Conservation (phyloP, 805 yeast genomes). For the Wickerhamomyces mucosus region DNA sequence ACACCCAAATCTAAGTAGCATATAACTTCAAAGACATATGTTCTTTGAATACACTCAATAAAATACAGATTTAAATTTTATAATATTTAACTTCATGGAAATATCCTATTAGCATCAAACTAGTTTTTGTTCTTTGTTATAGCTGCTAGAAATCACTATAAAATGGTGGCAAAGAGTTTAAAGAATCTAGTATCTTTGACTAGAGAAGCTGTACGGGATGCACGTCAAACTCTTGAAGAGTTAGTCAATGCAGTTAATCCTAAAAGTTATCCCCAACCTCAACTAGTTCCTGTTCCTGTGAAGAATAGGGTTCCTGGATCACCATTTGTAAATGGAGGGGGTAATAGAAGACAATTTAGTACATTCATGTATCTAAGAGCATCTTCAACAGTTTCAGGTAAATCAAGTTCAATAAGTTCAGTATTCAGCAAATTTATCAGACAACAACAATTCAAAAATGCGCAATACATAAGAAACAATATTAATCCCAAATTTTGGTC, state of each 20-base stretch:
- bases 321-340: slow-evolving; percentile 7
- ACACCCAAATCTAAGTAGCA: no score
- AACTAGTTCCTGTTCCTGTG: slow-evolving; percentile 32
- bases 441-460: not conserved
- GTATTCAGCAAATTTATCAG: not conserved
- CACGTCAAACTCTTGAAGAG: slow-evolving; percentile 39
- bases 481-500: slow-evolving; percentile 13
- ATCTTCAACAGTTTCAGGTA: slow-evolving; percentile 2
- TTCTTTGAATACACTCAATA: no score
- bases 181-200: slow-evolving; percentile 38
- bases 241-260: slow-evolving; percentile 24
- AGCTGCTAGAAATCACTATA: no score
- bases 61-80: no score
- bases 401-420: not conserved
- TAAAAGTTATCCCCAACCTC: slow-evolving; percentile 26
- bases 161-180: slow-evolving; percentile 26
- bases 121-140: no score
- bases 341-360: slow-evolving; percentile 21
- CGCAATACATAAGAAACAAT: slow-evolving; percentile 1
- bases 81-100: no score
- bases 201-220: slow-evolving; percentile 35
- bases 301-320: slow-evolving; percentile 11
- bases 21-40: no score
- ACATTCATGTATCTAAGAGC: slow-evolving; percentile 8
- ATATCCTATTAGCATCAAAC: no score